These are phyloP conservation scores for Fusarium mangiferae DNA, from an alignment of 2,329 filamentous ascomycete species.

Conservation along the genomic window DNA sequence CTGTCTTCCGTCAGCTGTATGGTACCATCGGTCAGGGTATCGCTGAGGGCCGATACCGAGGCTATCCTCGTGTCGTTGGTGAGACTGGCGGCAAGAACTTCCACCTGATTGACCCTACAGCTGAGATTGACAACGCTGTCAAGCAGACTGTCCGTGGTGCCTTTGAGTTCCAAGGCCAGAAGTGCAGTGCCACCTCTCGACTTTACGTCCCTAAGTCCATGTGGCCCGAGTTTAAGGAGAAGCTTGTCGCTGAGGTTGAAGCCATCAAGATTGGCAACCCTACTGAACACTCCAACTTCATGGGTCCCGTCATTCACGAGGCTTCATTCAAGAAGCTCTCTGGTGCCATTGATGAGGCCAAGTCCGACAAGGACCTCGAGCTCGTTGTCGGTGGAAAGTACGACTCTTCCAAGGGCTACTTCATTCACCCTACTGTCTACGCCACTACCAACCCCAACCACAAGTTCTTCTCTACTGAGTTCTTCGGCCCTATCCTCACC, in stretches of 20 bases:
- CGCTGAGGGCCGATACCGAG: conserved; percentile 81
- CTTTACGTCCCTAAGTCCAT: conserved; percentile 80
- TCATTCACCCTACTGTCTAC: conserved; percentile 86
- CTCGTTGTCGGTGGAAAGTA: conserved; percentile 81
- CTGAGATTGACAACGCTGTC: conserved; percentile 81
- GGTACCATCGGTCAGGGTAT: conserved; percentile 85
- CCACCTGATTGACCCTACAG: conserved; percentile 81
- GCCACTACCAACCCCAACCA: conserved; percentile 77
- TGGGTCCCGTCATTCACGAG: conserved; percentile 87
- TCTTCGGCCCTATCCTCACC: conserved; percentile 83
- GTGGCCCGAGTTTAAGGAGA: conserved; percentile 76
- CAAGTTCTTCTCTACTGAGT: conserved; percentile 78
- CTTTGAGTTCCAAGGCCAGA: conserved; percentile 92
- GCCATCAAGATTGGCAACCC: conserved; percentile 78
- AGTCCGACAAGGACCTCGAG: conserved; percentile 76
- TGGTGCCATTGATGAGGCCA: conserved; percentile 81
- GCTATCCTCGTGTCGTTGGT: conserved; percentile 89
- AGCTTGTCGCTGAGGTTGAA: conserved; percentile 74
- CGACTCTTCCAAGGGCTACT: conserved; percentile 83
- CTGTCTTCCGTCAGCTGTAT: conserved; percentile 89
- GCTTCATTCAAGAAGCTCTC: conserved; percentile 83
- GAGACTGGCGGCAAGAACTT: conserved; percentile 97
- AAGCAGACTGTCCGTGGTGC: conserved; percentile 86
- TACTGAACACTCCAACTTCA: conserved; percentile 78
- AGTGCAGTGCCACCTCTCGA: conserved; percentile 87